phyloP scores from a whole-genome alignment of 352 stramenopile species.

The Halophytophthora batemanensis region DNA sequence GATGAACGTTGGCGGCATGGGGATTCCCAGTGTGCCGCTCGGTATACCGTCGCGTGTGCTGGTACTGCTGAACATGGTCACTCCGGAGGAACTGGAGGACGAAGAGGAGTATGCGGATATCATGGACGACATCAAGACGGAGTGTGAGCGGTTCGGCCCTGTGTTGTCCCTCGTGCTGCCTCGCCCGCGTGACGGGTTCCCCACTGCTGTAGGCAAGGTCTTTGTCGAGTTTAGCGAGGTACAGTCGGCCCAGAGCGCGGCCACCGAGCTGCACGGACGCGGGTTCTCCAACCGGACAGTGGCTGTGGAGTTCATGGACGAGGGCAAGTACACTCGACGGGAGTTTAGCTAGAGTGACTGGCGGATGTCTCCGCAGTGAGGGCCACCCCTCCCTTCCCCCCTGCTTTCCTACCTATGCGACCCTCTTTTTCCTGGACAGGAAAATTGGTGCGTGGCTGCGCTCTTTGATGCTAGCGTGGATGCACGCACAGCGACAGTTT shows the following conservation, averaged over 20 bases:
- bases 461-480: no score
- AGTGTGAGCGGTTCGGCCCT: constrained; percentile 89
- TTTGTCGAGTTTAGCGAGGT: constrained; percentile 93
- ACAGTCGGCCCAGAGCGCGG: constrained; percentile 71
- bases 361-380: background rate
- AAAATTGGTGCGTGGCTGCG: constrained; percentile 23
- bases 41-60: constrained; percentile 83
- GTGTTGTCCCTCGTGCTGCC: constrained; percentile 82
- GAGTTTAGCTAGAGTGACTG: constrained; percentile 51
- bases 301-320: constrained; percentile 84
- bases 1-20: constrained; percentile 65
- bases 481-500: constrained; percentile 9
- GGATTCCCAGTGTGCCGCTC: constrained; percentile 49
- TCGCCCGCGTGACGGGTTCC: constrained; percentile 58
- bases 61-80: constrained; percentile 98
- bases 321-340: constrained; percentile 82
- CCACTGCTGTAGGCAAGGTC: constrained; percentile 75
- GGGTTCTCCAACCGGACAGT: constrained; percentile 94
- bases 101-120: constrained; percentile 95
- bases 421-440: constrained; percentile 10
- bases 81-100: constrained; percentile 93
- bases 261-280: constrained; percentile 88
- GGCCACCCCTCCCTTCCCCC: background rate
- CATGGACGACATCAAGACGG: constrained; percentile 94
- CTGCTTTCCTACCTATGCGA: background rate